Percentiles rank a stretch among this genome's conserved stretches.
Evolutionary conservation across 169 alveolate genomes (phyloP).

Genomic region (Plasmodium reichenowi): DNA sequence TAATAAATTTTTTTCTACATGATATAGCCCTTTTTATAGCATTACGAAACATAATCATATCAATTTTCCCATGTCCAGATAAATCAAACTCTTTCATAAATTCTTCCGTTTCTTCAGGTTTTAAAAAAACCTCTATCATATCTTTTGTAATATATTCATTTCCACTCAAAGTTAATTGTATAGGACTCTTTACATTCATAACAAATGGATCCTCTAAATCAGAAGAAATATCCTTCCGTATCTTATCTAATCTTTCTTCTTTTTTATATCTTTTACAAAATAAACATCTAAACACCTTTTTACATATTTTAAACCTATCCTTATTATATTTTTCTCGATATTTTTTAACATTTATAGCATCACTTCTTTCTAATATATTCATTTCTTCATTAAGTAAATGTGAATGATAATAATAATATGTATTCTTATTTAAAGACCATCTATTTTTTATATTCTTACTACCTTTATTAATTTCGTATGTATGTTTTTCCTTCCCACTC

Average conservation of each 20-base stretch:
- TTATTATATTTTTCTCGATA: background rate
- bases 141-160: conserved; percentile 71
- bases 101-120: conserved; percentile 82
- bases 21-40: conserved; percentile 81
- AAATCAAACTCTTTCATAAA: conserved; percentile 84
- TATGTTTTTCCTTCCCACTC: background rate
- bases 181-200: conserved; percentile 56
- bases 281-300: background rate
- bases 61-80: conserved; percentile 87
- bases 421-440: conserved; percentile 19
- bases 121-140: conserved; percentile 79
- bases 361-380: conserved; percentile 71
- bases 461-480: conserved; percentile 8
- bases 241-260: conserved; percentile 41
- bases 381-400: conserved; percentile 57
- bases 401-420: conserved; percentile 48
- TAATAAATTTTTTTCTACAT: conserved; percentile 83
- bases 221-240: conserved; percentile 40
- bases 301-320: conserved; percentile 23
- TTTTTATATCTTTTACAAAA: conserved; percentile 34
- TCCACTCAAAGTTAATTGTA: conserved; percentile 51
- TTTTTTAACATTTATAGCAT: conserved; percentile 48
- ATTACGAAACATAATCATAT: conserved; percentile 80
- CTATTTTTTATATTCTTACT: conserved; percentile 19
- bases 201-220: conserved; percentile 64